phyloP scores from a whole-genome alignment of 805 yeast genomes.

The Zygosaccharomyces rouxii region DNA sequence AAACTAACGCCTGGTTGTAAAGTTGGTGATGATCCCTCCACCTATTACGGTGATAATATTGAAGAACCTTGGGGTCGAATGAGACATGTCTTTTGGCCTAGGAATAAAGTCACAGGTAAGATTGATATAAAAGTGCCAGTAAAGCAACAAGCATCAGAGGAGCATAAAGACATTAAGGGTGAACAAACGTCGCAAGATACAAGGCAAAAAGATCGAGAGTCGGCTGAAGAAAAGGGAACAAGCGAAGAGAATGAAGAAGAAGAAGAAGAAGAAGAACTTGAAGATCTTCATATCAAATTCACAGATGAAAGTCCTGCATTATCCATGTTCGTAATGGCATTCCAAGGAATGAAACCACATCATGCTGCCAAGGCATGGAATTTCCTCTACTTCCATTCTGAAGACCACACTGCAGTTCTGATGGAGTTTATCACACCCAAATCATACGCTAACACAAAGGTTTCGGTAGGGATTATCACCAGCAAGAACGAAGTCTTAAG shows the following conservation, averaged over 20 bases:
- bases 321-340: conserved; percentile 90
- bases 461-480: conserved; percentile 72
- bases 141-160: conserved; percentile 3
- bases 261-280: conserved; percentile 18
- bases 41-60: conserved; percentile 80
- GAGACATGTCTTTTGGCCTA: conserved; percentile 97
- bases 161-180: conserved; percentile 1
- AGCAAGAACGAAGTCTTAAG: conserved; percentile 58
- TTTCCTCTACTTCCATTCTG: conserved; percentile 82
- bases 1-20: conserved; percentile 75
- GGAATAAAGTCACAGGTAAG: conserved; percentile 67
- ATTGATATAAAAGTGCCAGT: conserved; percentile 41
- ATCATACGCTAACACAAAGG: conserved; percentile 78
- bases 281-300: conserved; percentile 25
- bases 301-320: conserved; percentile 29
- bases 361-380: conserved; percentile 98
- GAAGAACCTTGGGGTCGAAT: conserved; percentile 93
- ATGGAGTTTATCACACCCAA: conserved; percentile 96
- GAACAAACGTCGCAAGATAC: conserved; percentile 12
- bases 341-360: conserved; percentile 99
- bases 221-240: conserved; percentile 11
- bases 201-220: conserved; percentile 5
- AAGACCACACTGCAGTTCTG: conserved; percentile 64
- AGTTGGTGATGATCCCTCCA: conserved; percentile 82
- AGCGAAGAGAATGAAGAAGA: conserved; percentile 17